Conservation (phyloP, 805 yeast species). For the Metschnikowia matae region DNA sequence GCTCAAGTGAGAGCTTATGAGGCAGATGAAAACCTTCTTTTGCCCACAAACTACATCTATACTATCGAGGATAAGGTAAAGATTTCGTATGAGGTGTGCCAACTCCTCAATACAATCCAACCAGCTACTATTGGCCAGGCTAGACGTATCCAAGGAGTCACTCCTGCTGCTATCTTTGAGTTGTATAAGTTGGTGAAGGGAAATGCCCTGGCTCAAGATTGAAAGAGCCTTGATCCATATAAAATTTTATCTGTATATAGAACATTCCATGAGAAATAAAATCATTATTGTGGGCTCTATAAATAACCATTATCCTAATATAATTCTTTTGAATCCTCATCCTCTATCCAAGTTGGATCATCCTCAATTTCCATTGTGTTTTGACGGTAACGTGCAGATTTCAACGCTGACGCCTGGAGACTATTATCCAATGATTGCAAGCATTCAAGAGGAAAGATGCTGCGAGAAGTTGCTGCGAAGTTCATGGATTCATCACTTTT, state of each 20-base stretch:
- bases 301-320: neutral
- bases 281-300: neutral
- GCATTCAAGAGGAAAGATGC: constrained; percentile 34
- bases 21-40: constrained; percentile 70
- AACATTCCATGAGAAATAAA: neutral
- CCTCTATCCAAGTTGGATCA: neutral
- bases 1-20: constrained; percentile 70
- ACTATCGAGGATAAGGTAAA: constrained; percentile 43
- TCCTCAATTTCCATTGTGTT: neutral
- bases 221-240: neutral
- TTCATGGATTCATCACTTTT: constrained; percentile 17
- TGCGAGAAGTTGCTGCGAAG: constrained; percentile 31
- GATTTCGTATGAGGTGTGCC: constrained; percentile 73
- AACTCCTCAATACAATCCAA: constrained; percentile 63
- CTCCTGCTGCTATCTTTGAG: constrained; percentile 88
- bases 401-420: constrained; percentile 15
- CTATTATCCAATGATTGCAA: constrained; percentile 31
- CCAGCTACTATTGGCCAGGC: constrained; percentile 96
- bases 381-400: neutral
- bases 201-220: constrained; percentile 6
- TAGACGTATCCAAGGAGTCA: constrained; percentile 87
- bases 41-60: constrained; percentile 72
- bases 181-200: constrained; percentile 53
- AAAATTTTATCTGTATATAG: neutral
- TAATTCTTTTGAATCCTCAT: neutral